A percentile compares a stretch with the other conserved stretches of the same genome.
Conservation (phyloP, 2,329 filamentous ascomycete genomes). For the Neoscytalidium dimidiatum region DNA sequence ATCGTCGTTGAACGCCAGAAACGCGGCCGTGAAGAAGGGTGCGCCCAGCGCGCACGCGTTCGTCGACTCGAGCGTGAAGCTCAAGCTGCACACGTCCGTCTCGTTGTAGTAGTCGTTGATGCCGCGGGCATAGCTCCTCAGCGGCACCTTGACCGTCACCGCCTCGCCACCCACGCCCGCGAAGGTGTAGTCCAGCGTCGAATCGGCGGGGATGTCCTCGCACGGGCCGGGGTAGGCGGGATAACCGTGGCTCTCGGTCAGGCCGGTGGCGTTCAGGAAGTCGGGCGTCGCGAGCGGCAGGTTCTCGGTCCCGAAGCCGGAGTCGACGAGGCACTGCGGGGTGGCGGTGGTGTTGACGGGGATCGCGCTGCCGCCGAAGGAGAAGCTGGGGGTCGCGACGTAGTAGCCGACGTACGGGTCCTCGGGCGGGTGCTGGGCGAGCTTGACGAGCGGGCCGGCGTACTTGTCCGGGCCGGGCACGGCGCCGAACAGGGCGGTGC, state of each 20-base stretch:
- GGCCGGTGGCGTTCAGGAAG: constrained; percentile 28
- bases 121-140: constrained; percentile 9
- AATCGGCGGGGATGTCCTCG: neutral
- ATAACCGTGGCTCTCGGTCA: neutral
- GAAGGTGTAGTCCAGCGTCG: constrained; percentile 14
- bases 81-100: neutral
- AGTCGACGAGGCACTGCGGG: constrained; percentile 34
- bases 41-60: constrained; percentile 27
- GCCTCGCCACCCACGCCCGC: constrained; percentile 19
- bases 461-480: constrained; percentile 36
- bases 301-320: constrained; percentile 31
- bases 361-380: neutral
- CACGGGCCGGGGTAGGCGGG: neutral
- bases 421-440: constrained; percentile 25
- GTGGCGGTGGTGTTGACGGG: neutral
- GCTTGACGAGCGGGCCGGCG: constrained; percentile 33
- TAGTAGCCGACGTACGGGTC: neutral
- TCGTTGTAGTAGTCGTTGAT: constrained; percentile 5
- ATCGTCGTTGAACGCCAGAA: constrained; percentile 38
- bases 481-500: constrained; percentile 37
- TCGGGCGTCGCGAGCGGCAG: constrained; percentile 25
- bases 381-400: neutral
- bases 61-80: constrained; percentile 27
- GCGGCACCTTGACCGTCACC: constrained; percentile 3
- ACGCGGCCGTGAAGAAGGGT: constrained; percentile 34